phyloP scores from a whole-genome alignment of 768 basidiomycete species.

The Mycena vulgaris region DNA sequence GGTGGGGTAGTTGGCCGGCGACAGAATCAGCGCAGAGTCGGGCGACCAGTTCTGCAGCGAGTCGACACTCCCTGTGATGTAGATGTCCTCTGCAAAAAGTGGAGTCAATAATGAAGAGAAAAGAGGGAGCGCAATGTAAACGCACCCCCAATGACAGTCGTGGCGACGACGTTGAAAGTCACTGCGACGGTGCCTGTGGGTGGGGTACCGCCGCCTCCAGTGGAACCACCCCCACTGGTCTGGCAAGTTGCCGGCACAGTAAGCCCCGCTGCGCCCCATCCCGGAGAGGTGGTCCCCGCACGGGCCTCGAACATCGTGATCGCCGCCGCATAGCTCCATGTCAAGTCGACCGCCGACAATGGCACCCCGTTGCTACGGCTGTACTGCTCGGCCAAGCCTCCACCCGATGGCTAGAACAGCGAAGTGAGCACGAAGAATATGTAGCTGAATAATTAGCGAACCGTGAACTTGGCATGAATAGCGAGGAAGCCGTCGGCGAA shows the following conservation, averaged over 20 bases:
- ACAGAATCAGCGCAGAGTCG: conserved; percentile 68
- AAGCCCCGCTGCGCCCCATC: conserved; percentile 79
- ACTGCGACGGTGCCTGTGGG: conserved; percentile 28
- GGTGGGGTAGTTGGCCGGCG: conserved; percentile 70
- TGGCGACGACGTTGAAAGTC: conserved; percentile 76
- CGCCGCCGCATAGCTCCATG: conserved; percentile 84
- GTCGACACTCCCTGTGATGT: conserved; percentile 71
- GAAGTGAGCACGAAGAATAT: neutral
- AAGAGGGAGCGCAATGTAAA: conserved; percentile 15
- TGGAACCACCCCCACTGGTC: conserved; percentile 42
- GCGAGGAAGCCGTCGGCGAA: conserved; percentile 80
- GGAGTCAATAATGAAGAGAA: neutral
- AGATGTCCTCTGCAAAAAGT: conserved; percentile 72
- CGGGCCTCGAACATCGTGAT: conserved; percentile 72
- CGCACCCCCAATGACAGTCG: conserved; percentile 73
- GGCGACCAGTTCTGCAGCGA: conserved; percentile 76
- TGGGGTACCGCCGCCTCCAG: conserved; percentile 42
- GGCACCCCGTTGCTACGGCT: conserved; percentile 64
- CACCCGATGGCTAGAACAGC: conserved; percentile 59
- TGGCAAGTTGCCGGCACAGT: conserved; percentile 63
- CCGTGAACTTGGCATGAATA: conserved; percentile 70
- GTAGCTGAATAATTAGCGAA: neutral
- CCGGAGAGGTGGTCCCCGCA: conserved; percentile 59
- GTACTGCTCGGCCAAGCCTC: conserved; percentile 78
- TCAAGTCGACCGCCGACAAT: conserved; percentile 75